phyloP scores from a whole-genome alignment of 169 alveolate species.

The Plasmodium sp. region DNA sequence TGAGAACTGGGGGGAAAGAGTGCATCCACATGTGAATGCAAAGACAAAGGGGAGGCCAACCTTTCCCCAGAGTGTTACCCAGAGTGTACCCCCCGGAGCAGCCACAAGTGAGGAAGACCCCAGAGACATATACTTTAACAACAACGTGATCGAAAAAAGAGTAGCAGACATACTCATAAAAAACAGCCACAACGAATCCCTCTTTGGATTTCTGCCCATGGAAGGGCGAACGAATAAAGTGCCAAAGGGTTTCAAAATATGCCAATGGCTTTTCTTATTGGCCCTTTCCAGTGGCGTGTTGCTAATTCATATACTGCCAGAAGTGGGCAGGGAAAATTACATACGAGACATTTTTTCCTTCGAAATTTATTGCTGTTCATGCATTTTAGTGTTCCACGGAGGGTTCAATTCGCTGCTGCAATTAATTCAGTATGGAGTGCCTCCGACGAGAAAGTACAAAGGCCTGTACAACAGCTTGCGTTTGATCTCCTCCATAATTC shows the following conservation, averaged over 20 bases:
- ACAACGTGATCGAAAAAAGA: slow-evolving; percentile 25
- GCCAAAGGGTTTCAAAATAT: slow-evolving; percentile 33
- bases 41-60: background rate
- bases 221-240: slow-evolving; percentile 75
- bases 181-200: slow-evolving; percentile 56
- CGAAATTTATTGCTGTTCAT: slow-evolving; percentile 50
- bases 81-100: background rate
- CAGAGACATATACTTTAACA: slow-evolving; percentile 56
- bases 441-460: slow-evolving; percentile 59
- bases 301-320: slow-evolving; percentile 65
- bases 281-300: slow-evolving; percentile 58
- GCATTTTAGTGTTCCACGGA: slow-evolving; percentile 68
- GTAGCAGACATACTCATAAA: slow-evolving; percentile 58
- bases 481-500: slow-evolving; percentile 65
- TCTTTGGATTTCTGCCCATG: slow-evolving; percentile 61
- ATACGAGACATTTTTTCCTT: slow-evolving; percentile 65
- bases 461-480: slow-evolving; percentile 70
- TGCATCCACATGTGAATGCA: background rate
- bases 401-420: slow-evolving; percentile 70
- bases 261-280: slow-evolving; percentile 39
- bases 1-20: background rate
- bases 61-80: background rate
- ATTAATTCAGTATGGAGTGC: slow-evolving; percentile 67
- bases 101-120: background rate
- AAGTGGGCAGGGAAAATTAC: slow-evolving; percentile 24